phyloP scores from a whole-genome alignment of 176 grass and related monocot genomes.

The Urochloa ruziziensis region DNA sequence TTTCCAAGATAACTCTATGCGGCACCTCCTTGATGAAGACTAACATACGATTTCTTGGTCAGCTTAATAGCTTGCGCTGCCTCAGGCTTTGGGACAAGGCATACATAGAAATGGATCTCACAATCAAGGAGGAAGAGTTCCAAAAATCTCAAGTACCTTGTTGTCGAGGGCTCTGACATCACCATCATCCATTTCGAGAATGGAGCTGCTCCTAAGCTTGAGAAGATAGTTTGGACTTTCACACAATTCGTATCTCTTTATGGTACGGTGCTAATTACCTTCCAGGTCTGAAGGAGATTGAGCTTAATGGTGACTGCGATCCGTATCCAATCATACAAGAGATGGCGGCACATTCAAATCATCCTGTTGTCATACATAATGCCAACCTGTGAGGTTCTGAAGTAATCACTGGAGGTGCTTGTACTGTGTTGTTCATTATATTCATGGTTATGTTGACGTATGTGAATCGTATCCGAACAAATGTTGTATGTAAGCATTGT shows the following conservation, averaged over 20 bases:
- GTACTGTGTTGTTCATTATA: too few species aligned
- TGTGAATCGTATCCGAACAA: too few species aligned
- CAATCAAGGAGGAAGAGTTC: not conserved
- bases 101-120: not conserved
- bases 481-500: too few species aligned
- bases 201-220: not conserved
- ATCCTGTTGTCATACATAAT: not conserved
- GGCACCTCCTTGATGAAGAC: not conserved
- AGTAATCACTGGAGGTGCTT: too few species aligned
- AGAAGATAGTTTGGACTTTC: not conserved
- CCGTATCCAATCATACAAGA: not conserved
- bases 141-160: not conserved
- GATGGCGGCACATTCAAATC: not conserved
- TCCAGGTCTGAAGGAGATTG: not conserved
- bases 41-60: not conserved
- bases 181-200: not conserved
- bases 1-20: slow-evolving; percentile 11
- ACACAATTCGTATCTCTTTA: not conserved
- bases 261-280: not conserved
- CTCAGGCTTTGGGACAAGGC: not conserved
- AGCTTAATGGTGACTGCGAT: not conserved
- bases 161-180: not conserved
- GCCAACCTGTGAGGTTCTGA: too few species aligned
- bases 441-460: too few species aligned
- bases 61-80: not conserved